Base-by-base conservation (phyloP, 495 filamentous ascomycete species). In the Hyphodiscus hymeniophilus region DNA sequence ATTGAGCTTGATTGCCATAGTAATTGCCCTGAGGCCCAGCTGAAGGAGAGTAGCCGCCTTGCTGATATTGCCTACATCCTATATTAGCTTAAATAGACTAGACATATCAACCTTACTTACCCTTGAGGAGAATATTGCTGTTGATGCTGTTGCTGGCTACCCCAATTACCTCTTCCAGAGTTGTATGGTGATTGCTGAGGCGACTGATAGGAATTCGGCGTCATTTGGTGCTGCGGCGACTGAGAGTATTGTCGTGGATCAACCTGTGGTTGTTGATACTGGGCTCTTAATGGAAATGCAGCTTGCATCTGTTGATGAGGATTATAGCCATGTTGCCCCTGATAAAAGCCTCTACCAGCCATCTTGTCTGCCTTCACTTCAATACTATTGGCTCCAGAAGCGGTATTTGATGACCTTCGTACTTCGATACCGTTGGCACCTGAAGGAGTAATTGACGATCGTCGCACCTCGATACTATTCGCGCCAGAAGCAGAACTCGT, bases 181-280 rank as follows among this genome's bases (percentile, higher is more conserved):
- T 64, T 66, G 61, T 82, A 82, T 1, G 84, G 81, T 21, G 84
- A 88, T 40, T 75, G 72, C 32, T 76, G 76, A 30, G 86, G 84
- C 8, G 82, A 88, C 18, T 66, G 71, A 28, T 54, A 51, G 7
- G 57, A 60, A 24, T 35, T 42, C 10, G 58, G 58, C 43, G 81
- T 74, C 23, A 73, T 79, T 32, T 65, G 65, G 41, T 78, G 75
- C 15, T 77, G 76, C 5, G 81, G 72, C 17, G 80, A 80, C 24
- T 72, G 72, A 22, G 75, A 68, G 56, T 77, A 75, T 35, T 73
- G 70, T 24, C 72, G 65, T 16, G 65, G 64, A 47, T 75, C 72
- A 34, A 53, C 46, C 15, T 49, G 57, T 52, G 31, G 60, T 53
- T 26, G 57, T 41, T 18, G 57, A 51, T 63, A 51, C 48, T 52